Base-by-base conservation (phyloP, 2,329 filamentous ascomycete genomes). In the Colletotrichum spaethianum region DNA sequence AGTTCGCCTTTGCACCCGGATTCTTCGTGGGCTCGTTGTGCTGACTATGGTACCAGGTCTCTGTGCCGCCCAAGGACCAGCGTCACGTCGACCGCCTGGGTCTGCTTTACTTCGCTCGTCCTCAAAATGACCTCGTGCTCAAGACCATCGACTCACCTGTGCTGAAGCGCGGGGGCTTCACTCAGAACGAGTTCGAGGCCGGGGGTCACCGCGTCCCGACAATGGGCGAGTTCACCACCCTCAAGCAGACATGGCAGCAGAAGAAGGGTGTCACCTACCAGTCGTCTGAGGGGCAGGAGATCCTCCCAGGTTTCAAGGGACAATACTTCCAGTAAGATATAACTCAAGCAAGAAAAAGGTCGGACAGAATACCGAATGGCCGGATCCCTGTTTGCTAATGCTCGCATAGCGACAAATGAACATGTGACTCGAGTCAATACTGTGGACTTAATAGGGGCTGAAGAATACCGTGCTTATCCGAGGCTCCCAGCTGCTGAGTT, bases 91-190 rank as follows among this genome's bases (percentile, higher is more conserved):
- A 87, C 63, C 83, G 87, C 0, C 79, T 87, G 0, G 86, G 87
- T 0, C 76, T 89, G 5, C 75, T 89, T 46, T 89, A 88, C 73
- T 88, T 88, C 77, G 85, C 86, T 1, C 83, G 86, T 0, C 80
- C 82, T 2, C 79, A 83, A 63, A 83, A 84, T 42, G 79, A 82
- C 33, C 76, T 84, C 0, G 74, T 78, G 0, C 75, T 85, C 0
- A 80, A 77, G 23, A 83, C 83, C 0, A 74, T 84, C 5, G 79
- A 84, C 73, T 83, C 82, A 0, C 82, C 83, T 0, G 71, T 84
- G 1, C 75, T 85, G 4, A 80, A 80, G 73, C 73, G 78, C 0
- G 80, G 78, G 2, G 82, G 81, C 0, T 79, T 74, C 52, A 79
- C 76, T 0, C 75, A 79, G 66, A 84, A 84, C 20, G 82, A 83